Conservation (phyloP, 148 eudicot genomes). For the Chenopodium quinoa region DNA sequence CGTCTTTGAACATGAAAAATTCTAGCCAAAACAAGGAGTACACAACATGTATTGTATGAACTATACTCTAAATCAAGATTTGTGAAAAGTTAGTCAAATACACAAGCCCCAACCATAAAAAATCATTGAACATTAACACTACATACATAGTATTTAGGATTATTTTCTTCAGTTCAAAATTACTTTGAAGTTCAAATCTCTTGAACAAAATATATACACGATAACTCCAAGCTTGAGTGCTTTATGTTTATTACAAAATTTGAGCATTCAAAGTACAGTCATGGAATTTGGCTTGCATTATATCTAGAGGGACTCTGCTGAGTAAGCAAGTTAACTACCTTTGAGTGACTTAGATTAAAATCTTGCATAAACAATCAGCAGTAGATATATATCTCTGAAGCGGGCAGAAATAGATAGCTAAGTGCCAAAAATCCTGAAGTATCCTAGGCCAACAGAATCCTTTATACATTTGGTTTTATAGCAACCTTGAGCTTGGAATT, state of each 20-base stretch:
- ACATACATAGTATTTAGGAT: background rate
- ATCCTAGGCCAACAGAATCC: background rate
- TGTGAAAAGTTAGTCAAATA: background rate
- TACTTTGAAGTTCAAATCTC: background rate
- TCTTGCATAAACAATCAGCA: background rate
- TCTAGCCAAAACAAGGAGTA: background rate
- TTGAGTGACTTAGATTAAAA: background rate
- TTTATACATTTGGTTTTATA: background rate
- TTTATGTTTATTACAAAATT: background rate
- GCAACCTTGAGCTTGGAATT: background rate
- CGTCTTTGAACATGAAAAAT: background rate
- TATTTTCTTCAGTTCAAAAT: background rate
- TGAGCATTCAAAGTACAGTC: background rate
- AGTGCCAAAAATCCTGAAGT: background rate
- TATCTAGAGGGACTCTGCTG: background rate
- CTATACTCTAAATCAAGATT: background rate
- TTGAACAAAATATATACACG: background rate
- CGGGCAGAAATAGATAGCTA: background rate
- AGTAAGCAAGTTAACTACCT: too few relatives aligned
- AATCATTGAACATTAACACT: background rate
- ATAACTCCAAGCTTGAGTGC: background rate
- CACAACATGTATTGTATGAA: background rate
- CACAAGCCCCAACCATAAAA: background rate
- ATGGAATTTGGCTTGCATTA: background rate
- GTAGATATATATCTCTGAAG: background rate